Evolutionary conservation across 306 rosid genomes (phyloP), one percentile per base, ranked within the genome.

Genomic region (Cucumis melo): DNA sequence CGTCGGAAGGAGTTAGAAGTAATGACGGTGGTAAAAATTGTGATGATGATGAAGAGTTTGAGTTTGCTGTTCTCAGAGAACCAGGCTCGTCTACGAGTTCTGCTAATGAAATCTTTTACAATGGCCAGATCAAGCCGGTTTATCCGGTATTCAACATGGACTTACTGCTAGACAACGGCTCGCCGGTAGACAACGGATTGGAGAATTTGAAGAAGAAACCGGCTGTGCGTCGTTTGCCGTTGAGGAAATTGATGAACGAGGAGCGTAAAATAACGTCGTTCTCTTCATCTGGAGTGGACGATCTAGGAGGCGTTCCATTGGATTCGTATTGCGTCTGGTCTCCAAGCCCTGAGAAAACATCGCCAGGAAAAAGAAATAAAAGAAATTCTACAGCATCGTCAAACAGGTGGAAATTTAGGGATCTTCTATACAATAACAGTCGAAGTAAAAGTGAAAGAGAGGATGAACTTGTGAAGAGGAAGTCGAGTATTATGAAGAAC

Each of bases 41-140:
- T 0, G 83, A 41, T 0, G 84, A 56, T 5, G 87, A 84, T 8
- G 88, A 90, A 29, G 88, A 90, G 24, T 90, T 88, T 42, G 96
- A 95, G 50, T 95, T 95, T 68, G 77, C 91, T 14, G 79, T 83
- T 19, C 82, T 87, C 75, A 77, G 77, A 24, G 88, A 84, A 19
- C 32, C 84, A 0, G 73, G 70, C 20, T 78, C 89, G 39, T 86
- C 85, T 1, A 85, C 88, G 6, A 88, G 88, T 2, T 84, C 98
- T 1, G 98, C 98, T 10, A 93, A 87, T 56, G 99, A 94, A 80
- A 85, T 94, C 78, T 94, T 94, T 85, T 84, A 42, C 67, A 87
- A 92, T 82, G 99, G 99, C 21, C 96, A 84, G 50, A 95, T 95
- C 87, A 85, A 55, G 65, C 92, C 98, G 12, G 61, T 73, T 1